Conservation (phyloP, 495 filamentous ascomycete genomes). For the Pyrenula massariospora region DNA sequence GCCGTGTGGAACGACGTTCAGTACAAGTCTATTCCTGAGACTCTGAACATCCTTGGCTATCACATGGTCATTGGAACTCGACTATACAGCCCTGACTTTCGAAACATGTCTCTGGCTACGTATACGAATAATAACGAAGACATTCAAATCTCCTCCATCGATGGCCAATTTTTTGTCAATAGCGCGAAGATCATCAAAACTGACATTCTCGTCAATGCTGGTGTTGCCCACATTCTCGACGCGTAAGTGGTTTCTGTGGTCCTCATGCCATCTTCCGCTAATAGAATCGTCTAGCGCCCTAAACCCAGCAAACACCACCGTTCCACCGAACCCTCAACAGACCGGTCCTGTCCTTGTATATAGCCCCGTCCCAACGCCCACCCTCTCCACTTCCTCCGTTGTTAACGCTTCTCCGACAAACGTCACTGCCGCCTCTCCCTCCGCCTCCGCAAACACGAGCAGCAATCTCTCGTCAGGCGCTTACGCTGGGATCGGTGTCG, state of each 20-base stretch:
- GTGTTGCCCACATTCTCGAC: conserved; percentile 29
- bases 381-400: conserved; percentile 16
- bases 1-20: conserved; percentile 38
- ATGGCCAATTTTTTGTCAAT: conserved; percentile 42
- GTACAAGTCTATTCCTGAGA: conserved; percentile 30
- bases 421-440: conserved; percentile 8
- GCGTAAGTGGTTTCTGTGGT: neutral
- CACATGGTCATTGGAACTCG: conserved; percentile 39
- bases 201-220: conserved; percentile 51
- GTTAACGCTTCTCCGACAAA: conserved; percentile 15
- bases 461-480: neutral
- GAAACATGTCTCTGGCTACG: conserved; percentile 28
- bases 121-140: conserved; percentile 23
- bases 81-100: conserved; percentile 35
- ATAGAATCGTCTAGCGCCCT: conserved; percentile 31
- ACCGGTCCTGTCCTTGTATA: conserved; percentile 37
- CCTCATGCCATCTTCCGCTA: neutral
- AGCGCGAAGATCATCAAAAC: conserved; percentile 39
- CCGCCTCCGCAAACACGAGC: neutral
- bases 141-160: conserved; percentile 36
- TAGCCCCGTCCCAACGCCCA: conserved; percentile 25
- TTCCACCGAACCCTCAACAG: conserved; percentile 29
- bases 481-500: conserved; percentile 15
- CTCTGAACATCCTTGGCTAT: conserved; percentile 32
- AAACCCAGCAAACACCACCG: conserved; percentile 40